Conservation (phyloP, 441 rosid species). For the Rhodomyrtus psidioides region DNA sequence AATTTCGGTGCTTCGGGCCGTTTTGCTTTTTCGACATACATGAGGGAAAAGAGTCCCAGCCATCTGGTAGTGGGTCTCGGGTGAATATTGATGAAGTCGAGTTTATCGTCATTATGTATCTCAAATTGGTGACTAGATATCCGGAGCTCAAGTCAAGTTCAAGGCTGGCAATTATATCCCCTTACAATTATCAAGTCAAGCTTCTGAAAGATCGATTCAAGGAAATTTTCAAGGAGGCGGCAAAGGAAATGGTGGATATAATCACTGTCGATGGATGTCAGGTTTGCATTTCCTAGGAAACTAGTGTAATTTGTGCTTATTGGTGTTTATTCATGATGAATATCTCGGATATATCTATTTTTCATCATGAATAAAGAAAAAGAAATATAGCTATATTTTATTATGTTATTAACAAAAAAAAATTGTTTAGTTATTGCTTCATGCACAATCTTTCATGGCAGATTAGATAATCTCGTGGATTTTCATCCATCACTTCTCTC, state of each 20-base stretch:
- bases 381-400: background rate
- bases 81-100: slow-evolving; percentile 78
- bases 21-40: slow-evolving; percentile 83
- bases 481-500: background rate
- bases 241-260: slow-evolving; percentile 69
- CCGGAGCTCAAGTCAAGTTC: slow-evolving; percentile 82
- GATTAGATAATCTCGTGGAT: background rate
- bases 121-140: slow-evolving; percentile 61
- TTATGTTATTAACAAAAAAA: background rate
- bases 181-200: slow-evolving; percentile 87
- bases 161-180: slow-evolving; percentile 79
- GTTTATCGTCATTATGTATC: slow-evolving; percentile 68
- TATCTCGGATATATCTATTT: background rate
- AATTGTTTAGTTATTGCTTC: background rate
- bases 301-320: background rate
- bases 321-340: background rate
- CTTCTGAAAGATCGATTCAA: slow-evolving; percentile 61
- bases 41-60: slow-evolving; percentile 78
- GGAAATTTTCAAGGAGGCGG: slow-evolving; percentile 70
- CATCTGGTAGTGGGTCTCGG: slow-evolving; percentile 81
- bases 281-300: slow-evolving; percentile 25
- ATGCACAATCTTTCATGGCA: background rate
- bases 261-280: slow-evolving; percentile 95
- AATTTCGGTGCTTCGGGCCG: slow-evolving; percentile 71
- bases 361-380: background rate